Conservation (phyloP, 1,284 basidiomycete species). For the Porodaedalea pini region DNA sequence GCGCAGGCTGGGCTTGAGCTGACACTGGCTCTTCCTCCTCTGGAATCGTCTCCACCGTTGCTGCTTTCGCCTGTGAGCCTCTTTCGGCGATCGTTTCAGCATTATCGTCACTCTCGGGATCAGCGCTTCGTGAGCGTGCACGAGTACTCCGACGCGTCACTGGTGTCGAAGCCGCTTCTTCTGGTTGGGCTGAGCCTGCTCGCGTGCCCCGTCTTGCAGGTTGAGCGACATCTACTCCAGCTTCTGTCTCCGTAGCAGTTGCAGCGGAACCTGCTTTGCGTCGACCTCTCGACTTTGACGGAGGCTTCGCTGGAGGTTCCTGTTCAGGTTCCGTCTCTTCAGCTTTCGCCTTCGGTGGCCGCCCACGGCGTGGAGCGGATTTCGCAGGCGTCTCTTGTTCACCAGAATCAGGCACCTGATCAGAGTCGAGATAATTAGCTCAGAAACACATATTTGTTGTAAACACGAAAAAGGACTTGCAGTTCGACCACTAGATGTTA, state of each 20-base stretch:
- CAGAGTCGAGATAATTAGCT: no score
- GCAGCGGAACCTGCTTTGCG: neutral
- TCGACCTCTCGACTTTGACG: neutral
- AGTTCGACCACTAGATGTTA: neutral
- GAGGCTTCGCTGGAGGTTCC: neutral
- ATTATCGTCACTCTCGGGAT: slow-evolving; percentile 20
- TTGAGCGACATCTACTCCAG: neutral
- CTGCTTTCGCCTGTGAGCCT: neutral
- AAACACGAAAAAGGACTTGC: neutral
- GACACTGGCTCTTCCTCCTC: slow-evolving; percentile 16
- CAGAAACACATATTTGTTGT: no score
- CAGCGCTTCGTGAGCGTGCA: slow-evolving; percentile 16
- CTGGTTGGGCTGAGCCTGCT: neutral
- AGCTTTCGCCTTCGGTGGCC: neutral
- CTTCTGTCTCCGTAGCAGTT: neutral
- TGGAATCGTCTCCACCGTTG: slow-evolving; percentile 11
- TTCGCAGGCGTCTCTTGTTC: neutral
- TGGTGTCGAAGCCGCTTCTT: neutral
- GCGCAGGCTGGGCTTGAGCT: slow-evolving; percentile 3
- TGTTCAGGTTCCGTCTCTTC: neutral
- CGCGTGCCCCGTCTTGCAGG: slow-evolving; percentile 10
- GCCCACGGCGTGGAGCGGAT: neutral
- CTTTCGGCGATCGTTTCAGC: slow-evolving; percentile 20
- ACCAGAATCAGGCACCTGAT: neutral
- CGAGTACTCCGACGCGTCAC: slow-evolving; percentile 13